Percentiles rank a stretch among this genome's conserved stretches.
Evolutionary conservation across 352 stramenopile genomes (phyloP).

Genomic region (Globisporangium perplexum): DNA sequence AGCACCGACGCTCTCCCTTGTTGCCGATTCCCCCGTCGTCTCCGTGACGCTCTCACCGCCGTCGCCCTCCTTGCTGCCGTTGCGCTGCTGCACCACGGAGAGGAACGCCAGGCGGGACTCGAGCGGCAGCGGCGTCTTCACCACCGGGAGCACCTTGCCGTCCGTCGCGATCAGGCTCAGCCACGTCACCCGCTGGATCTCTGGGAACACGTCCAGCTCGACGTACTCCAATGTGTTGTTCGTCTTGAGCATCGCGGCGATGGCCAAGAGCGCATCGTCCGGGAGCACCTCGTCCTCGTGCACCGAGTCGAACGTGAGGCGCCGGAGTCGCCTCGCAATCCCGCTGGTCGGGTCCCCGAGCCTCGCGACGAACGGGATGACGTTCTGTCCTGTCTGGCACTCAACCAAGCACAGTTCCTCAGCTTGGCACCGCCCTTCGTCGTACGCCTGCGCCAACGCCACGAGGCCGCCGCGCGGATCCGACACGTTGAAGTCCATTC

Average conservation of each 20-base stretch:
- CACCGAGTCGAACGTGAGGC: background rate
- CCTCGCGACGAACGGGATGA: background rate
- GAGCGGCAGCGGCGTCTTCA: conserved; percentile 1
- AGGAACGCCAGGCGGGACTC: background rate
- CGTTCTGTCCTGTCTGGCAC: background rate
- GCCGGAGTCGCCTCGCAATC: background rate
- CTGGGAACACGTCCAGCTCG: background rate
- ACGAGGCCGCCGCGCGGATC: background rate
- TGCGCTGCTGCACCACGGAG: background rate
- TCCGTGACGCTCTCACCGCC: background rate
- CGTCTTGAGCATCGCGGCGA: conserved; percentile 1
- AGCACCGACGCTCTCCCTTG: background rate
- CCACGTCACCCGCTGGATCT: background rate
- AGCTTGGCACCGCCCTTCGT: background rate
- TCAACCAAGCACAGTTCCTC: background rate
- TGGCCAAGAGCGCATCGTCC: background rate
- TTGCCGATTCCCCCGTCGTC: background rate
- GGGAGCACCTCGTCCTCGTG: background rate
- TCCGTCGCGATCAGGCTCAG: background rate
- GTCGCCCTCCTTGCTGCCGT: background rate
- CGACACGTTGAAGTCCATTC: background rate
- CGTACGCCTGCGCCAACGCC: background rate
- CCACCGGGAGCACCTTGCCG: conserved; percentile 1
- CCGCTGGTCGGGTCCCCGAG: background rate
- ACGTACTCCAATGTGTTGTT: conserved; percentile 4